phyloP scores from a whole-genome alignment of 768 basidiomycete genomes.

The Suillus subluteus region DNA sequence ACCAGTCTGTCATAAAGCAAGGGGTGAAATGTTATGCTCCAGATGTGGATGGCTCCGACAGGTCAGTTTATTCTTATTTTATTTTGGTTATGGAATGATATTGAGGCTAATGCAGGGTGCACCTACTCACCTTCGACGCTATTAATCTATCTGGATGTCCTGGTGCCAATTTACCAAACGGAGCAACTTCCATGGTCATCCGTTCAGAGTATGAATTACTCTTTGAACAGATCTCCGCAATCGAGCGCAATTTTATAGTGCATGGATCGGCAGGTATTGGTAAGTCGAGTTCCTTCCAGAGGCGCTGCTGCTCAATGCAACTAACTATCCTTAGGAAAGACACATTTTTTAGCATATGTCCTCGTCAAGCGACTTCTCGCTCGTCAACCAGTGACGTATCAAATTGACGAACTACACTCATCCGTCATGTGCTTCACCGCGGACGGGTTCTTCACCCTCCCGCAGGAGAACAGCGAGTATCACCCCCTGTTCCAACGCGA shows the following conservation, averaged over 20 bases:
- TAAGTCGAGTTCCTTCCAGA: neutral
- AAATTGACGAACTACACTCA: neutral
- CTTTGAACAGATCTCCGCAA: neutral
- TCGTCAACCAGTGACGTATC: constrained; percentile 4
- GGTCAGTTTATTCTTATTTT: neutral
- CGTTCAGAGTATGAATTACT: neutral
- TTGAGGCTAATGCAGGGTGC: neutral
- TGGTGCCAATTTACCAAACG: neutral
- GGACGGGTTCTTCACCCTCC: constrained; percentile 1
- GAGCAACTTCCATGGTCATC: constrained; percentile 5
- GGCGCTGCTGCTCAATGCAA: neutral
- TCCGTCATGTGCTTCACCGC: constrained; percentile 1
- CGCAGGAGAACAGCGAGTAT: neutral
- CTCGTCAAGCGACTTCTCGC: constrained; percentile 2
- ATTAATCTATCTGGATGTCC: neutral
- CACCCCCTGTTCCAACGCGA: constrained; percentile 1
- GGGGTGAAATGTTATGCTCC: neutral
- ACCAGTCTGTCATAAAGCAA: neutral
- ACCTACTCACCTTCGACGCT: neutral
- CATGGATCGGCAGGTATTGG: constrained; percentile 1
- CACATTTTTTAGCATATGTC: constrained; percentile 3
- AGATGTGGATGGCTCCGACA: neutral
- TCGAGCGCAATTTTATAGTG: neutral
- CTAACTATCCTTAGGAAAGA: neutral
- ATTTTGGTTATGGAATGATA: neutral